phyloP scores from a whole-genome alignment of 345 rosid species.

The Clarkia xantiana region DNA sequence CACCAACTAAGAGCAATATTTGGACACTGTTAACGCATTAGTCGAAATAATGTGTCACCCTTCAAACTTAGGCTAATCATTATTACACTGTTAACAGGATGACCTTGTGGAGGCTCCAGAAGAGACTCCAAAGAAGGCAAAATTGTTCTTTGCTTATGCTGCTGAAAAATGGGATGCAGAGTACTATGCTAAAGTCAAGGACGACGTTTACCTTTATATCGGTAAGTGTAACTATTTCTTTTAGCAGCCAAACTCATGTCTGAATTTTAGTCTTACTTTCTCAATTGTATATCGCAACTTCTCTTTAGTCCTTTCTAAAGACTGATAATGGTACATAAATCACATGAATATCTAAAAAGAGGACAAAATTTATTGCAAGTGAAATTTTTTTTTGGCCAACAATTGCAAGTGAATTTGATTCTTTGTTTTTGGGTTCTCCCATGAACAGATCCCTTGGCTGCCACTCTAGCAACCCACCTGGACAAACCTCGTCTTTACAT shows the following conservation, averaged over 20 bases:
- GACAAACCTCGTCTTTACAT: conserved; percentile 48
- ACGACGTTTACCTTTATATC: conserved; percentile 26
- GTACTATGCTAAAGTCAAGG: conserved; percentile 34
- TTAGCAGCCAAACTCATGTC: background rate
- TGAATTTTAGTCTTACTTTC: background rate
- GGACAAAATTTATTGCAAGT: background rate
- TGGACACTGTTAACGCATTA: background rate
- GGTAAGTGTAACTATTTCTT: conserved; percentile 14
- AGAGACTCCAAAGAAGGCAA: conserved; percentile 23
- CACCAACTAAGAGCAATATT: background rate
- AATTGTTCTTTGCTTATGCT: conserved; percentile 19
- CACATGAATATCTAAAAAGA: background rate
- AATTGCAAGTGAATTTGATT: background rate
- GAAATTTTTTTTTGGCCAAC: too few species aligned
- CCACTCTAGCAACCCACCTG: conserved; percentile 20
- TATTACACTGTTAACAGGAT: conserved; percentile 10
- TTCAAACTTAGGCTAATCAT: background rate
- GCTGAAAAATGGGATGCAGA: conserved; percentile 35
- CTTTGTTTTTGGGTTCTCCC: background rate
- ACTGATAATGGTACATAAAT: background rate
- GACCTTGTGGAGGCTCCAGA: conserved; percentile 28
- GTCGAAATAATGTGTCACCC: background rate
- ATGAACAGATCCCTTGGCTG: background rate
- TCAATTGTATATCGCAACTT: background rate
- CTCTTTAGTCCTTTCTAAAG: background rate